These are phyloP conservation scores for Orychophragmus violaceus DNA, from an alignment of 345 rosid genomes.

Conservation along the genomic window DNA sequence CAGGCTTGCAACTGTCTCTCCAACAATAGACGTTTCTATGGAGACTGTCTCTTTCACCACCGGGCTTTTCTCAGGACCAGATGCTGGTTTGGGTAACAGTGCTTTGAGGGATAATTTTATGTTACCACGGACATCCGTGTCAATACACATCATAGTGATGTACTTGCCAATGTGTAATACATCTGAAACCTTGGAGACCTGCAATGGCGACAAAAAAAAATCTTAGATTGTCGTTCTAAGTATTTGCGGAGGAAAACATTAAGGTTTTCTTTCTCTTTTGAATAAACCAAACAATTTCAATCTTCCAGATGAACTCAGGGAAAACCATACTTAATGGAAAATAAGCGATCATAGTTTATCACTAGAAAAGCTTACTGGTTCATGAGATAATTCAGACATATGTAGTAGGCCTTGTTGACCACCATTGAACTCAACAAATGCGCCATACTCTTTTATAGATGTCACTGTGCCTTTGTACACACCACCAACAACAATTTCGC, in stretches of 20 bases:
- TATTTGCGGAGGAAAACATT: background rate
- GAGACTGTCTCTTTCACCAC: conserved; percentile 29
- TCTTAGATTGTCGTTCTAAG: background rate
- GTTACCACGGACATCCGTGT: conserved; percentile 92
- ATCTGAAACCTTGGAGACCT: conserved; percentile 81
- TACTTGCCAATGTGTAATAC: conserved; percentile 67
- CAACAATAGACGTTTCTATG: conserved; percentile 38
- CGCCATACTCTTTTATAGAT: conserved; percentile 94
- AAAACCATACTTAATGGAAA: background rate
- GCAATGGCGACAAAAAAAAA: conserved; percentile 14
- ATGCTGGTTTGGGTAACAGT: conserved; percentile 31
- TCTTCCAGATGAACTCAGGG: background rate
- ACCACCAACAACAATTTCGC: conserved; percentile 83
- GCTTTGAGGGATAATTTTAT: conserved; percentile 83
- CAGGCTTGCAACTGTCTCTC: conserved; percentile 37
- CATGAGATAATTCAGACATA: conserved; percentile 91
- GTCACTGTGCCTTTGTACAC: conserved; percentile 79
- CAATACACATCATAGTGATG: conserved; percentile 75
- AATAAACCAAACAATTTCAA: background rate
- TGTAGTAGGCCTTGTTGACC: conserved; percentile 94
- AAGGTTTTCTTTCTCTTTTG: background rate
- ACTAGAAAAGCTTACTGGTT: conserved; percentile 48
- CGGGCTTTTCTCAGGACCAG: conserved; percentile 2
- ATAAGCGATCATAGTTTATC: conserved; percentile 1
- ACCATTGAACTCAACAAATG: conserved; percentile 93